Conservation (phyloP, 1,139 yeast species). For the Protomyces macrosporus region DNA sequence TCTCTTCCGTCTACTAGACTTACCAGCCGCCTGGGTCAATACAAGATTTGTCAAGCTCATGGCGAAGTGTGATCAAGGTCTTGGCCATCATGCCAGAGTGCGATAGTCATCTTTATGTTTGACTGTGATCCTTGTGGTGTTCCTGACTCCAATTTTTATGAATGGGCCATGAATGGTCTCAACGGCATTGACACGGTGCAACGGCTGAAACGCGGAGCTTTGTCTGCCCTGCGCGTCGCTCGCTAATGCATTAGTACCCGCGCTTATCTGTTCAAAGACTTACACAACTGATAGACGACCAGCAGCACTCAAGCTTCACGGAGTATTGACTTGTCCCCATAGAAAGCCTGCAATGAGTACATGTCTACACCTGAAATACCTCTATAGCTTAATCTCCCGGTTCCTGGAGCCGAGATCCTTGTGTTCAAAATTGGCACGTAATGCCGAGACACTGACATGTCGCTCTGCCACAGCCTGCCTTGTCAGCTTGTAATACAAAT, state of each 20-base stretch:
- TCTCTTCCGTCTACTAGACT: background rate
- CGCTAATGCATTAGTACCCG: background rate
- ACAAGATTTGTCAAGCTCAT: background rate
- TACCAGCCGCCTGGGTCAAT: background rate
- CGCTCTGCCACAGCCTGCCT: slow-evolving; percentile 9
- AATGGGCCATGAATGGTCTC: background rate
- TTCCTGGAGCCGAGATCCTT: background rate
- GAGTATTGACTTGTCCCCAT: no score
- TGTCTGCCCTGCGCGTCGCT: background rate
- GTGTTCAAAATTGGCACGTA: slow-evolving; percentile 60
- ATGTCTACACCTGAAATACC: background rate
- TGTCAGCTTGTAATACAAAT: background rate
- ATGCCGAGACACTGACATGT: slow-evolving; percentile 64
- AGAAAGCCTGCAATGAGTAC: no score
- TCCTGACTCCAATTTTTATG: background rate
- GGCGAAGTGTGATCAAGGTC: background rate
- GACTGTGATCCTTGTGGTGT: background rate
- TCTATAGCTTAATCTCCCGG: slow-evolving; percentile 15
- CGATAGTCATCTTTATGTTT: background rate
- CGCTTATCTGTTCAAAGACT: background rate
- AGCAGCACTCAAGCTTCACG: no score
- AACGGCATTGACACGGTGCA: background rate
- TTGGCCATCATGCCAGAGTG: background rate
- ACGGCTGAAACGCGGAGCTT: background rate
- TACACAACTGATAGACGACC: no score